Percentiles rank a stretch among this genome's conserved stretches.
Conservation (phyloP, 1,284 basidiomycete genomes). For the Naganishia cerealis region DNA sequence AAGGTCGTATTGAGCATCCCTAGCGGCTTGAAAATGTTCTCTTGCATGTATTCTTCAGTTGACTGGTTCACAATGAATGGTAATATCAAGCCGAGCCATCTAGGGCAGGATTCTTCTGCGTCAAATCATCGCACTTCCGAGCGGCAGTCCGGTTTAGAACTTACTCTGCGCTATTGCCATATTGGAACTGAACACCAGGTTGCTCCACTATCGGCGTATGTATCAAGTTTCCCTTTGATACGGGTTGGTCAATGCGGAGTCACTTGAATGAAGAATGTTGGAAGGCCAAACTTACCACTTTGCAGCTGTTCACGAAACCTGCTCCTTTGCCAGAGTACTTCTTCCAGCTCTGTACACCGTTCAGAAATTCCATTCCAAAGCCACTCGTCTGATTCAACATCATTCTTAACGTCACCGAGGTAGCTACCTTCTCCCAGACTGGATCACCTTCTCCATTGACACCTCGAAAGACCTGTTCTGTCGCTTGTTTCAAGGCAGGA, state of each 20-base stretch:
- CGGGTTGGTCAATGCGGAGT: constrained; percentile 3
- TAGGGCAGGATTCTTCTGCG: neutral
- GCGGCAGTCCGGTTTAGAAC: neutral
- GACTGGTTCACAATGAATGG: constrained; percentile 36
- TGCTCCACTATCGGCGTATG: constrained; percentile 41
- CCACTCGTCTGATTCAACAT: constrained; percentile 47
- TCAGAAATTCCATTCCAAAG: constrained; percentile 43
- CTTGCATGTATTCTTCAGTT: constrained; percentile 42
- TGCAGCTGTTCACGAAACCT: constrained; percentile 46
- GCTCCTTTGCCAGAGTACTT: constrained; percentile 35
- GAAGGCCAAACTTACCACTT: constrained; percentile 36
- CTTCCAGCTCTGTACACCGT: constrained; percentile 40
- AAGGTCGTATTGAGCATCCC: constrained; percentile 44
- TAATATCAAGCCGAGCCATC: constrained; percentile 45
- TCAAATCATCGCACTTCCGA: neutral
- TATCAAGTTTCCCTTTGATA: constrained; percentile 42
- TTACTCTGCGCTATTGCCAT: constrained; percentile 44
- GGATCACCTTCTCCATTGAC: constrained; percentile 36
- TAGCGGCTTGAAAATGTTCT: constrained; percentile 41
- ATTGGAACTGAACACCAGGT: constrained; percentile 40
- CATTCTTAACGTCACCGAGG: constrained; percentile 37
- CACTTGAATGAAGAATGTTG: neutral
- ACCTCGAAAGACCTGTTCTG: constrained; percentile 35
- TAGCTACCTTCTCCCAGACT: constrained; percentile 28
- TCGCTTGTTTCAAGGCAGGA: constrained; percentile 36